These are phyloP conservation scores for Seiridium cupressi DNA, from an alignment of 2,329 filamentous ascomycete genomes.

Conservation along the genomic window DNA sequence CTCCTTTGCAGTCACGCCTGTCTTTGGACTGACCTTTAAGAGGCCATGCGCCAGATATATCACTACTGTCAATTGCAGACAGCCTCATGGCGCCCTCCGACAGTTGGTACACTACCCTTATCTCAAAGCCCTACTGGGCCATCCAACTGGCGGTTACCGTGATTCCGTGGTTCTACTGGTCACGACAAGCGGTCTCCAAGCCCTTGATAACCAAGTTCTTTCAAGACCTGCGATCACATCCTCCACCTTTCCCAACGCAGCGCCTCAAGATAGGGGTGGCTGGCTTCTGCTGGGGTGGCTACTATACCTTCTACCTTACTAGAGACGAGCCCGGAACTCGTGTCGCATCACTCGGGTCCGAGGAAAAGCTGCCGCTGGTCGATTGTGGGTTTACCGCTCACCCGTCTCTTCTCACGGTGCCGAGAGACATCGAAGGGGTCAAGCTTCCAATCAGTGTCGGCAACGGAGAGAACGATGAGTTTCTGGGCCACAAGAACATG, in stretches of 20 bases:
- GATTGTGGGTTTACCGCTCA: conserved; percentile 44
- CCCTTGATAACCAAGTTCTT: conserved; percentile 37
- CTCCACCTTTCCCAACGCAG: conserved; percentile 10
- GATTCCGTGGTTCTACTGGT: conserved; percentile 21
- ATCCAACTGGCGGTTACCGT: background rate
- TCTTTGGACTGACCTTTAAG: background rate
- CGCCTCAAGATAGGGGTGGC: conserved; percentile 41
- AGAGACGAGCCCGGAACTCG: conserved; percentile 23
- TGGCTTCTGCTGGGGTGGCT: conserved; percentile 55
- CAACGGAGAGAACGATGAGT: conserved; percentile 35
- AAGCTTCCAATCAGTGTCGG: conserved; percentile 35
- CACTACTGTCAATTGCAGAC: conserved; percentile 7
- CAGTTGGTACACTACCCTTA: conserved; percentile 6
- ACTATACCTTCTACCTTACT: conserved; percentile 38
- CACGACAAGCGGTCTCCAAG: conserved; percentile 21
- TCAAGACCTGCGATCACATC: conserved; percentile 20
- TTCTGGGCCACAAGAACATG: conserved; percentile 21
- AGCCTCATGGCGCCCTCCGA: conserved; percentile 5
- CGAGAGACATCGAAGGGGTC: conserved; percentile 36
- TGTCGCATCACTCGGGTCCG: conserved; percentile 9
- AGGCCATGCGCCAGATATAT: conserved; percentile 2
- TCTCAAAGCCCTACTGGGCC: conserved; percentile 6
- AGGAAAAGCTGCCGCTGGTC: conserved; percentile 27
- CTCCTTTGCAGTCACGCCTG: background rate
- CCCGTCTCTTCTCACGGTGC: conserved; percentile 37